These are phyloP conservation scores for Cystobasidiopsis lactophilus DNA, from an alignment of 768 basidiomycete species.

Conservation along the genomic window DNA sequence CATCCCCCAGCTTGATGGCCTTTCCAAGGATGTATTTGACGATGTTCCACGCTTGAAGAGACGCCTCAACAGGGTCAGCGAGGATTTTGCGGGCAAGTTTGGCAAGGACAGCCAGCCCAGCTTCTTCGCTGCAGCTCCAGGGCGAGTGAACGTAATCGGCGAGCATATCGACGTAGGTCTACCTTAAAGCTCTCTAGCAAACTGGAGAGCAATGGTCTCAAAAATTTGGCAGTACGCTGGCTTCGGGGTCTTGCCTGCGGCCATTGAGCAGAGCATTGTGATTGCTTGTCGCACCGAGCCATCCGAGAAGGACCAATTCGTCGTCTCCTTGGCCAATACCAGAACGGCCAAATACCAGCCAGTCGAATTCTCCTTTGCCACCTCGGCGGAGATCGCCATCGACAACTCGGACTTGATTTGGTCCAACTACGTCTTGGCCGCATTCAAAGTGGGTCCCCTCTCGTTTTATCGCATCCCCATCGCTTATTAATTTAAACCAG, in stretches of 20 bases:
- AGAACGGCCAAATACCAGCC: conserved; percentile 14
- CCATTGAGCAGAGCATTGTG: conserved; percentile 20
- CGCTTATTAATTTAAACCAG: conserved; percentile 4
- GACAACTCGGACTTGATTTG: neutral
- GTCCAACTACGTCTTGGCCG: neutral
- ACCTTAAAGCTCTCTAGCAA: too few species aligned
- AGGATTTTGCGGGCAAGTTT: too few species aligned
- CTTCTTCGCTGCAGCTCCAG: conserved; percentile 20
- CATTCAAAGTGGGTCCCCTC: neutral
- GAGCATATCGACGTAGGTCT: conserved; percentile 24
- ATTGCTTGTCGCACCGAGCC: conserved; percentile 12
- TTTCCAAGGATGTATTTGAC: too few species aligned
- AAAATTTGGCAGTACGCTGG: too few species aligned
- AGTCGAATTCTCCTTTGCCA: conserved; percentile 12
- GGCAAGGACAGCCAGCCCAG: conserved; percentile 7
- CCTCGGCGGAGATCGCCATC: neutral
- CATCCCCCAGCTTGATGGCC: too few species aligned
- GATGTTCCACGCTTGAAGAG: too few species aligned
- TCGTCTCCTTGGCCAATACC: conserved; percentile 14
- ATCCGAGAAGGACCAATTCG: conserved; percentile 1
- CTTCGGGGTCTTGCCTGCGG: conserved; percentile 18
- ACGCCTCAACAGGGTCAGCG: too few species aligned
- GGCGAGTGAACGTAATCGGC: conserved; percentile 21
- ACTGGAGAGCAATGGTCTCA: too few species aligned
- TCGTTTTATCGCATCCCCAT: neutral